These are phyloP conservation scores for Cutaneotrichosporon curvatum DNA, from an alignment of 1,284 basidiomycete genomes.

Conservation along the genomic window DNA sequence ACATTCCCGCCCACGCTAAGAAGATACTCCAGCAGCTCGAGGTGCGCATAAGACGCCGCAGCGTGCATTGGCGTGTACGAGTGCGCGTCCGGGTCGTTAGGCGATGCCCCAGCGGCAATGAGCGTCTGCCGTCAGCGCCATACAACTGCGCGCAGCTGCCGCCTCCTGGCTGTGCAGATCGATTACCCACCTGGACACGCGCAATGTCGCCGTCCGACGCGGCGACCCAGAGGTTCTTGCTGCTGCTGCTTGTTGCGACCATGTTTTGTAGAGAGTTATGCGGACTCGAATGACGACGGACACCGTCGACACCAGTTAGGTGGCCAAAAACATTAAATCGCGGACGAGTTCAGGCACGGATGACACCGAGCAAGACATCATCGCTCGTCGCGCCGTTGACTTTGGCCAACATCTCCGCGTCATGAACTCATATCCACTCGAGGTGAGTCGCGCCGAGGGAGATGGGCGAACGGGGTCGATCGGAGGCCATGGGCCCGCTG, in stretches of 20 bases:
- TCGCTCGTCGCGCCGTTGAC: not conserved
- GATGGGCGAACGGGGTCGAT: too few relatives aligned
- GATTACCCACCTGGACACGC: conserved; percentile 41
- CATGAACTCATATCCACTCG: conserved; percentile 85
- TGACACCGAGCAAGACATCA: not conserved
- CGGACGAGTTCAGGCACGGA: conserved; percentile 2
- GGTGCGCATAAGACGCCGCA: conserved; percentile 83
- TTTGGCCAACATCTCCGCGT: not conserved
- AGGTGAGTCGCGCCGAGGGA: conserved; percentile 49
- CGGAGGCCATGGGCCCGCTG: too few relatives aligned
- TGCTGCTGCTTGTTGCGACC: not conserved
- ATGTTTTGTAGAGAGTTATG: conserved; percentile 2
- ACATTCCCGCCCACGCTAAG: conserved; percentile 74
- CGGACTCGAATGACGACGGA: too few relatives aligned
- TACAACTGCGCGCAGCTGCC: too few relatives aligned
- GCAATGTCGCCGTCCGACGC: conserved; percentile 75
- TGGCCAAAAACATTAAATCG: not conserved
- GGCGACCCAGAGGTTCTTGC: conserved; percentile 83
- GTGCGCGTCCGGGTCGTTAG: conserved; percentile 66
- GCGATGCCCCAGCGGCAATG: conserved; percentile 60
- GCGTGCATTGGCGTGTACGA: conserved; percentile 93
- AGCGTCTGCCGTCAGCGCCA: conserved; percentile 6
- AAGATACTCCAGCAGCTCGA: conserved; percentile 69
- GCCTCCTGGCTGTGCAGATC: too few relatives aligned
- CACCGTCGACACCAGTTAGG: not conserved